phyloP scores from a whole-genome alignment of 129 eudicot species.

The Solidago caesia region DNA sequence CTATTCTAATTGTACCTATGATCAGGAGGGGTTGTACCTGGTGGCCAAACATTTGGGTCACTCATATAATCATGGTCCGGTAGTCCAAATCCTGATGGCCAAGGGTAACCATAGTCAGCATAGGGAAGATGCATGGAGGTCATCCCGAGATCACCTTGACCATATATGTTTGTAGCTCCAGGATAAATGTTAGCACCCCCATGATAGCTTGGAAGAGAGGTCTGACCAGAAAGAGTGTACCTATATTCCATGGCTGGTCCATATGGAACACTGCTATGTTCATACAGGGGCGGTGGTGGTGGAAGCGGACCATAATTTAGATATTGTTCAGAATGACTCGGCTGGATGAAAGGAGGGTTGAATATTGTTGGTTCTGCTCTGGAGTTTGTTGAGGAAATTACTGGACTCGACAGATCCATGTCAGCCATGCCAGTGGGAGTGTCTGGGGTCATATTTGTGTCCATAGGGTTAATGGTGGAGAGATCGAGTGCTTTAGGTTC shows the following conservation, averaged over 20 bases:
- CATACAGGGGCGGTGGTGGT: constrained; percentile 7
- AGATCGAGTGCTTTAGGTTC: not conserved
- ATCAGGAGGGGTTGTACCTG: constrained; percentile 28
- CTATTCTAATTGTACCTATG: constrained; percentile 25
- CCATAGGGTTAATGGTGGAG: not conserved
- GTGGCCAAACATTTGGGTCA: constrained; percentile 23
- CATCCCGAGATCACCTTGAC: constrained; percentile 5
- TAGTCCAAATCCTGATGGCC: not conserved
- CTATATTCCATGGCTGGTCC: constrained; percentile 3
- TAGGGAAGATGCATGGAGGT: not conserved
- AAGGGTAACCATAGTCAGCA: constrained; percentile 5
- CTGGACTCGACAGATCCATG: constrained; percentile 33
- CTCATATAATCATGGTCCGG: constrained; percentile 13
- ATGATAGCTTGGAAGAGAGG: constrained; percentile 11
- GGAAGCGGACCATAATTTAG: not conserved
- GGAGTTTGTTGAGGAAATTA: constrained; percentile 19
- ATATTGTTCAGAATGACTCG: constrained; percentile 18
- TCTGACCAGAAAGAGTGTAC: not conserved
- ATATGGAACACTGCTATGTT: constrained; percentile 4
- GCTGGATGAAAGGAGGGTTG: constrained; percentile 9
- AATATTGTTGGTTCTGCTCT: not conserved
- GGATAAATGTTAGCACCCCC: not conserved
- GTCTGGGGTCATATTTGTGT: constrained; percentile 1
- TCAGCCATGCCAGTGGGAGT: constrained; percentile 17
- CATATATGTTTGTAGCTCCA: not conserved